These are phyloP conservation scores for Apiotrichum mycotoxinovorans DNA, from an alignment of 1,284 basidiomycete genomes.

Conservation along the genomic window DNA sequence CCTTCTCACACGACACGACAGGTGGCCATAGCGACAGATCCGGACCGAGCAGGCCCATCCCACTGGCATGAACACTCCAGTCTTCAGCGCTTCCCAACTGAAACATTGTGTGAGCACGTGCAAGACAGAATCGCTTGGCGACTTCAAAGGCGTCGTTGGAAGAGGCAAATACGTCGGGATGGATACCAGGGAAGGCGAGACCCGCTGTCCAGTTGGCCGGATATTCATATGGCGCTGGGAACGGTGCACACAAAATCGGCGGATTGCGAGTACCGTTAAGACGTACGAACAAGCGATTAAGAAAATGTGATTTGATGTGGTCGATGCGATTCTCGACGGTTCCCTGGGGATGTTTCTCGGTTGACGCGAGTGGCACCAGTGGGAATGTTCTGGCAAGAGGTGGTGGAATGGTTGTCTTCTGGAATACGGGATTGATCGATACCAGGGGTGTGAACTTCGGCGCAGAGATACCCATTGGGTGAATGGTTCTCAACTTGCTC, in stretches of 20 bases:
- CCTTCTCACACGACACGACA: constrained; percentile 13
- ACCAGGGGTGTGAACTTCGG: not conserved
- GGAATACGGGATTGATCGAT: not conserved
- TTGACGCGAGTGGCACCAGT: not conserved
- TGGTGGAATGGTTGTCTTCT: not conserved
- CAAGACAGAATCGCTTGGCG: constrained; percentile 33
- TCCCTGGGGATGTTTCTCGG: not conserved
- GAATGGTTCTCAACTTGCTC: not conserved
- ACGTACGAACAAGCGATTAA: constrained; percentile 13
- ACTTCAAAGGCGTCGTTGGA: constrained; percentile 20
- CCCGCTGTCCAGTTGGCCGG: not conserved
- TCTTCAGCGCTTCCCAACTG: constrained; percentile 25
- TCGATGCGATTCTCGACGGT: not conserved
- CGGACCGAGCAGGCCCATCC: constrained; percentile 22
- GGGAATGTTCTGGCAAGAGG: not conserved
- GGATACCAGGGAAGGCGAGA: constrained; percentile 25
- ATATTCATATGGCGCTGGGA: not conserved
- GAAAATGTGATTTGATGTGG: constrained; percentile 4
- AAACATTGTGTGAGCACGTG: constrained; percentile 25
- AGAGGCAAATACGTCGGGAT: constrained; percentile 14
- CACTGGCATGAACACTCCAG: constrained; percentile 23
- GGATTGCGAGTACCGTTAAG: constrained; percentile 12
- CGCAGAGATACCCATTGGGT: not conserved
- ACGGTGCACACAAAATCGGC: not conserved
- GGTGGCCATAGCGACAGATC: constrained; percentile 29